These are phyloP conservation scores for Podaxis sp. DNA, from an alignment of 768 basidiomycete species.

Conservation along the genomic window DNA sequence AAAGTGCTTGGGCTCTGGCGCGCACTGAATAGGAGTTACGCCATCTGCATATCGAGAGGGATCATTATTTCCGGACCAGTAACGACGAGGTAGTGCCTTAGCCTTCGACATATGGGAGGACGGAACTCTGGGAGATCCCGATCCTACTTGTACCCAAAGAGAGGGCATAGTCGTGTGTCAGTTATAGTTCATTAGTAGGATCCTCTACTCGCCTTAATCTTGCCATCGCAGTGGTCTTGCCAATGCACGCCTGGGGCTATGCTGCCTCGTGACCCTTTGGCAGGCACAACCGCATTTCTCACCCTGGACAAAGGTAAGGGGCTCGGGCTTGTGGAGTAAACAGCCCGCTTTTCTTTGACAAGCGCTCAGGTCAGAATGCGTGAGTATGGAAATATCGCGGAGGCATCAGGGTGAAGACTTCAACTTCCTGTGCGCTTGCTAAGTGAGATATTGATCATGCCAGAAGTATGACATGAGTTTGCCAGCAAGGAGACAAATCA, in stretches of 20 bases:
- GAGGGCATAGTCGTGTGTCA: constrained; percentile 30
- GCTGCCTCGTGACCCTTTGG: not conserved
- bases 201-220: constrained; percentile 52
- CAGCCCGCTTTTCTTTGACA: constrained; percentile 42
- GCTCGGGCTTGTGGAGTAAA: constrained; percentile 35
- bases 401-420: too few species aligned
- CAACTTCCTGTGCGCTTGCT: too few species aligned
- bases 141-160: constrained; percentile 50
- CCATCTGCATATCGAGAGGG: not conserved
- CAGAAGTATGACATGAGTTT: too few species aligned
- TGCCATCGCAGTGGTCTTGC: constrained; percentile 55
- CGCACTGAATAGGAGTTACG: not conserved
- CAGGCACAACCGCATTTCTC: constrained; percentile 17
- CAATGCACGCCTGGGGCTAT: constrained; percentile 61
- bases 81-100: constrained; percentile 55
- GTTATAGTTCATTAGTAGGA: not conserved
- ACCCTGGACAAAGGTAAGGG: constrained; percentile 63
- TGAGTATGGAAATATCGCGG: constrained; percentile 56
- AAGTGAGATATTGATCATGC: too few species aligned
- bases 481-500: too few species aligned
- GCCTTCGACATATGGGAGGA: constrained; percentile 56
- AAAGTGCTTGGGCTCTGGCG: not conserved
- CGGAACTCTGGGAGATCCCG: constrained; percentile 65
- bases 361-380: constrained; percentile 59
- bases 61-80: constrained; percentile 39